Percentiles rank a stretch among this genome's conserved stretches.
These are phyloP conservation scores for Pyricularia grisea DNA, from an alignment of 2,329 filamentous ascomycete species.

Conservation along the genomic window DNA sequence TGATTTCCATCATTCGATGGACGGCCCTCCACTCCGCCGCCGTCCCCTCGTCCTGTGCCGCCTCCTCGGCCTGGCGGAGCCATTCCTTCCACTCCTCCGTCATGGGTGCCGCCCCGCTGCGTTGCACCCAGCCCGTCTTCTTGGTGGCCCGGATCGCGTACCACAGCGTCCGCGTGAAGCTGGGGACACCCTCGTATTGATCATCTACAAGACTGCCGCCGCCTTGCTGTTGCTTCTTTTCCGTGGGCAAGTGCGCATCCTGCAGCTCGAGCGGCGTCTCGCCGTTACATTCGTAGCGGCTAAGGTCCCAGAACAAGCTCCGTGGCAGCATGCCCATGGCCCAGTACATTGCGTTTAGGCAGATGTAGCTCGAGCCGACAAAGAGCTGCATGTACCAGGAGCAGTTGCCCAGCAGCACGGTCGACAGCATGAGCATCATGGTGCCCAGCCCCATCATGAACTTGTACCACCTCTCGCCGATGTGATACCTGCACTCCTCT, in stretches of 20 bases:
- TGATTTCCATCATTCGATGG: slow-evolving; percentile 36
- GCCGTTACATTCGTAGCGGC: slow-evolving; percentile 34
- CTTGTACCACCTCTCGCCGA: slow-evolving; percentile 34
- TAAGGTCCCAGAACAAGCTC: slow-evolving; percentile 46
- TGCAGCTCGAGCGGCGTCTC: slow-evolving; percentile 29
- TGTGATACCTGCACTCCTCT: slow-evolving; percentile 48
- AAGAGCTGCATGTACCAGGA: slow-evolving; percentile 51
- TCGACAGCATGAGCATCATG: slow-evolving; percentile 49
- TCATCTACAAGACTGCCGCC: background rate
- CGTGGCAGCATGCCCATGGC: slow-evolving; percentile 39
- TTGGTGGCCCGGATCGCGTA: slow-evolving; percentile 46
- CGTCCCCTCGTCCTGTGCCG: slow-evolving; percentile 21
- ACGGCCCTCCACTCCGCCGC: slow-evolving; percentile 33
- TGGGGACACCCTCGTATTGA: slow-evolving; percentile 30
- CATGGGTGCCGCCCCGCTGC: slow-evolving; percentile 39
- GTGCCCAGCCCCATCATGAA: slow-evolving; percentile 48
- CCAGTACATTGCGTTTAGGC: slow-evolving; percentile 53
- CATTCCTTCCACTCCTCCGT: slow-evolving; percentile 44
- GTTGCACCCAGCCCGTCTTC: slow-evolving; percentile 41
- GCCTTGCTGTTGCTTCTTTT: background rate
- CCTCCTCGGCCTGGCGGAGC: slow-evolving; percentile 37
- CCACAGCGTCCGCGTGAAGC: slow-evolving; percentile 49
- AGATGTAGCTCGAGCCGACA: slow-evolving; percentile 47
- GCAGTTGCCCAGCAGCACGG: slow-evolving; percentile 53
- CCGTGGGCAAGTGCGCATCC: slow-evolving; percentile 20